Conservation (phyloP, 2,329 filamentous ascomycete species). For the Aureobasidium sp. region DNA sequence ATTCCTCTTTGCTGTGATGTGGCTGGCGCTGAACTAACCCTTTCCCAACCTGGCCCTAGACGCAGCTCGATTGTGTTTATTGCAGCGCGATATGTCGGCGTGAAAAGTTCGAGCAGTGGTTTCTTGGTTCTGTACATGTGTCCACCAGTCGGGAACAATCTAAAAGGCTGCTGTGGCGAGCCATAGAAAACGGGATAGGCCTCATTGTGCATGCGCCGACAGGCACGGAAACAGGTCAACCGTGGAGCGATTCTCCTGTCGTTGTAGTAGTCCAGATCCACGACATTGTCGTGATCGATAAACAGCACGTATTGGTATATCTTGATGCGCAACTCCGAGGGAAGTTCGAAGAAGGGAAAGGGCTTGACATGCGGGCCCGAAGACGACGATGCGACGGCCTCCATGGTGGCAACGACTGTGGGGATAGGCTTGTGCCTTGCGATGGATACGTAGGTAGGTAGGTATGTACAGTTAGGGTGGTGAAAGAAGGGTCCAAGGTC, state of each 20-base stretch:
- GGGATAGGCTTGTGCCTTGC: not conserved
- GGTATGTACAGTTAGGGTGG: not conserved
- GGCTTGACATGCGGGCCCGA: conserved; percentile 26
- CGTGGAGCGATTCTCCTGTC: conserved; percentile 52
- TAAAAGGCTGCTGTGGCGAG: conserved; percentile 46
- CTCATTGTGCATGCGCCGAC: conserved; percentile 55
- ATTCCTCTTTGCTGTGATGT: not conserved
- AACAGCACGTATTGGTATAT: conserved; percentile 60
- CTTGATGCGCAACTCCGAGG: conserved; percentile 61
- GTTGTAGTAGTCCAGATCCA: conserved; percentile 63
- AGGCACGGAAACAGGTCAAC: conserved; percentile 55
- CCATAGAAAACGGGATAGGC: conserved; percentile 61
- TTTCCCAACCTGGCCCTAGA: conserved; percentile 65
- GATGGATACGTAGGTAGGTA: not conserved
- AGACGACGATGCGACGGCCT: not conserved
- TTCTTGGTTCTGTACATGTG: conserved; percentile 67
- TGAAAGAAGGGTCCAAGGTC: not conserved
- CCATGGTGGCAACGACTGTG: not conserved
- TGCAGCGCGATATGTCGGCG: conserved; percentile 50
- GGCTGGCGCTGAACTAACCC: conserved; percentile 21
- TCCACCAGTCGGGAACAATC: conserved; percentile 60
- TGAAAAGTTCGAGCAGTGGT: conserved; percentile 61
- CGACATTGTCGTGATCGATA: conserved; percentile 22
- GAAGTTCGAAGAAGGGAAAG: conserved; percentile 61
- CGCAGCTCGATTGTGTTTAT: conserved; percentile 62